Evolutionary conservation across 768 basidiomycete genomes (phyloP), one percentile per base, ranked within the genome.

Genomic region (Mycena floridula): DNA sequence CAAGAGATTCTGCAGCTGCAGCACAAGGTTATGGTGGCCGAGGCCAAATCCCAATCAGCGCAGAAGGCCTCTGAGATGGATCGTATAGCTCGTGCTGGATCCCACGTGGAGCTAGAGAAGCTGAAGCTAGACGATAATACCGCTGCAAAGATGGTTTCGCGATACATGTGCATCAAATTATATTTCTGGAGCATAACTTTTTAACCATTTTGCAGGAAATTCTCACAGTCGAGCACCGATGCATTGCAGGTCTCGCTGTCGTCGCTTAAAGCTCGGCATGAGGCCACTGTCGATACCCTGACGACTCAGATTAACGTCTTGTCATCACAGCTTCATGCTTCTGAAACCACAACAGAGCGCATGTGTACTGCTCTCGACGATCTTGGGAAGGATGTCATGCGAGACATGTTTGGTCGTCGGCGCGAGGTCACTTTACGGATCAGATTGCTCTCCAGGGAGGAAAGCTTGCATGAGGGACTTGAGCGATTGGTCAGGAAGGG

Each of bases 131-230:
- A 89, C 40, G 86, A 90, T 45, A 74, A 69, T n/a, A 75, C 82
- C 0, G 88, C 89, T 2, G 81, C 82, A 11, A 85, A 81, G 54
- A 85, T 90, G 77, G 89, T 92, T 23, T 78, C 86, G 22, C 77
- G 85, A 27, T 91, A 91, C 59, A 91, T 90, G 89, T 89, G 52
- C 44, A 81, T 67, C 13, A n/a, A 13, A 18, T 37, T 44, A 20
- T 37, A 11, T 5, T 42, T 23, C 13, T 30, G 9, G 40, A 37
- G 18, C 41, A 23, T 44, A 12, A 40, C 26, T 23, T 40, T 36
- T 41, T 30, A 26, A 39, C 8, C 13, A 18, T 41, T 24, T 11
- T 2, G 21, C 49, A 89, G 89, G 89, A 85, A 81, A 60, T 92
- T 90, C 62, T 89, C 88, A 2, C 89, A 92, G 56, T 67, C 75